Evolutionary conservation across 108 stramenopile species (phyloP), one percentile per base, ranked within the genome.

Genomic region (Bacterosira constricta): DNA sequence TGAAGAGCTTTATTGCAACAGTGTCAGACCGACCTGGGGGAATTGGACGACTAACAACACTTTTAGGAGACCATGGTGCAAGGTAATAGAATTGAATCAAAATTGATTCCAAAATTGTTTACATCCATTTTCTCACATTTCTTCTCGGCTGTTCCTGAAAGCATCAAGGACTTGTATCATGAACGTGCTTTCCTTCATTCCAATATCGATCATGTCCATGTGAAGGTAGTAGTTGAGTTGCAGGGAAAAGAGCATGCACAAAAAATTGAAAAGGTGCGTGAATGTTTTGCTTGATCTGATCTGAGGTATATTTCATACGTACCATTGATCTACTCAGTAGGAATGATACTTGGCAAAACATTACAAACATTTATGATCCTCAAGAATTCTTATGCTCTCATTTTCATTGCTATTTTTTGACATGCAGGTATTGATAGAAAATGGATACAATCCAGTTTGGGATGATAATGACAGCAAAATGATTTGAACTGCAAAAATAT

Each of bases 101-200:
- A n/a, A n/a, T n/a, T n/a, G n/a, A n/a, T n/a, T n/a, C n/a, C n/a
- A n/a, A n/a, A n/a, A n/a, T n/a, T n/a, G n/a, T n/a, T n/a, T n/a
- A n/a, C n/a, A n/a, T n/a, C n/a, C n/a, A n/a, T n/a, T n/a, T n/a
- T n/a, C n/a, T n/a, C n/a, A n/a, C n/a, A n/a, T n/a, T n/a, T n/a
- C n/a, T n/a, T n/a, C n/a, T n/a, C n/a, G n/a, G n/a, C n/a, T n/a
- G n/a, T n/a, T n/a, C n/a, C n/a, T n/a, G n/a, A n/a, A n/a, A n/a
- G n/a, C n/a, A n/a, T n/a, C n/a, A n/a, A n/a, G n/a, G n/a, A n/a
- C n/a, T n/a, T 97, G 54, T 97, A 95, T 81, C 98, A 99, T 80
- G 96, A 99, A 83, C 86, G 98, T 21, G 95, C 96, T n/a, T 99
- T 97, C 91, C 86, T 99, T 31, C 86, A 97, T 66, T 69, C 87